Base-by-base conservation (phyloP, 495 filamentous ascomycete species). In the Thermochaetoides thermophila region DNA sequence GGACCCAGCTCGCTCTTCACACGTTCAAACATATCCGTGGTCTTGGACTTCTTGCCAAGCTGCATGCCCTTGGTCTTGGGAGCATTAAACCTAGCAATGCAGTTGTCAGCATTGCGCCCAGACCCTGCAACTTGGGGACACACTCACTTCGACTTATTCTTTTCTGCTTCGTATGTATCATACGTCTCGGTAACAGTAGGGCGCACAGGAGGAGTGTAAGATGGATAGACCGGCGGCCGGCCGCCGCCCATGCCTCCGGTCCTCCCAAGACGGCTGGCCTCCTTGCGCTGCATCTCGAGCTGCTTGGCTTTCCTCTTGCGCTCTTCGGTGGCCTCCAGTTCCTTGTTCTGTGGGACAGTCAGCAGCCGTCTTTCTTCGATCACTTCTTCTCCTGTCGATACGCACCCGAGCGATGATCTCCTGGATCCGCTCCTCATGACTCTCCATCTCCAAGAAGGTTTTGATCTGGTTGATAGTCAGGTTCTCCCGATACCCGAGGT, bases 401-500 rank as follows among this genome's bases (percentile, higher is more conserved):
- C 60, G 34, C 73, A 91, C 83, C 58, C 84, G 69, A 35, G 87
- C 82, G 53, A 95, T 94, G 27, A 95, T 94, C 51, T 94, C 86
- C 50, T 95, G 89, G 37, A 97, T 94, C 46, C 89, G 74, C 67
- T 96, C 89, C 60, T 97, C 91, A 48, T 96, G 89, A 59, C 77
- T 84, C 61, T 96, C 91, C 89, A 97, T 97, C 54, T 96, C 89
- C 43, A 97, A 48, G 63, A 97, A 97, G 0, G 89, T 94, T 68
- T 87, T 93, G 61, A 97, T 95, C 63, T 97, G 89, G 46, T 72
- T 78, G 20, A 96, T 66, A 16, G 86, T 86, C 33, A 96, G 64
- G 49, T 96, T 97, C 63, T 97, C 89, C 50, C 91, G 60, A 55
- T 97, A 96, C 5, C 89, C 89, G 45, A 91, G 60, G 1, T 84